These are phyloP conservation scores for Diospyros lotus DNA, from an alignment of 148 eudicot species.

Conservation along the genomic window DNA sequence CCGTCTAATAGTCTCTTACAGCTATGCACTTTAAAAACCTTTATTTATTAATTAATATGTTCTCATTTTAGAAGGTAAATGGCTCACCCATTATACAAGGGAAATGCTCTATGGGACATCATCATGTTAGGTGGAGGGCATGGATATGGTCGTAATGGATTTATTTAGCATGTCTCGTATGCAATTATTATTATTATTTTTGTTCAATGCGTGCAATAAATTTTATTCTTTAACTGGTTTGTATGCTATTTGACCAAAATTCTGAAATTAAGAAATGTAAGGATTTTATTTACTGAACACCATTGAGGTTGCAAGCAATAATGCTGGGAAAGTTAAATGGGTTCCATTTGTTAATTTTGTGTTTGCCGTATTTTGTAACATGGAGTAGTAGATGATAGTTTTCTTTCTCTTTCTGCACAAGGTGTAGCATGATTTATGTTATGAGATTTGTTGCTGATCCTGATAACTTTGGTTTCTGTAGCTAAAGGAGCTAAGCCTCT, in stretches of 20 bases:
- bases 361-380: background rate
- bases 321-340: background rate
- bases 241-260: background rate
- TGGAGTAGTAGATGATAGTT: background rate
- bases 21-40: too few relatives aligned
- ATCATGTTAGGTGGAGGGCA: background rate
- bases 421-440: background rate
- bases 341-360: background rate
- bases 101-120: background rate
- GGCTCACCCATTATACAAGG: background rate
- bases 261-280: background rate
- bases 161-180: background rate
- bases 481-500: slow-evolving; percentile 24
- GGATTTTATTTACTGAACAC: background rate
- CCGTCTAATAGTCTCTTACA: too few relatives aligned
- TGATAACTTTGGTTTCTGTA: slow-evolving; percentile 12
- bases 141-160: background rate
- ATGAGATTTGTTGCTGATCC: background rate
- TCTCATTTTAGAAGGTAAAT: background rate
- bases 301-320: background rate
- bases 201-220: background rate
- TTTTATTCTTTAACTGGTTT: background rate
- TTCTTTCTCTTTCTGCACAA: background rate
- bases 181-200: too few relatives aligned
- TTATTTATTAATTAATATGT: background rate